Percentiles rank a stretch among this genome's conserved stretches.
Evolutionary conservation across 1,139 yeast species (phyloP).

Genomic region (Zygosaccharomyces pseudobailii): DNA sequence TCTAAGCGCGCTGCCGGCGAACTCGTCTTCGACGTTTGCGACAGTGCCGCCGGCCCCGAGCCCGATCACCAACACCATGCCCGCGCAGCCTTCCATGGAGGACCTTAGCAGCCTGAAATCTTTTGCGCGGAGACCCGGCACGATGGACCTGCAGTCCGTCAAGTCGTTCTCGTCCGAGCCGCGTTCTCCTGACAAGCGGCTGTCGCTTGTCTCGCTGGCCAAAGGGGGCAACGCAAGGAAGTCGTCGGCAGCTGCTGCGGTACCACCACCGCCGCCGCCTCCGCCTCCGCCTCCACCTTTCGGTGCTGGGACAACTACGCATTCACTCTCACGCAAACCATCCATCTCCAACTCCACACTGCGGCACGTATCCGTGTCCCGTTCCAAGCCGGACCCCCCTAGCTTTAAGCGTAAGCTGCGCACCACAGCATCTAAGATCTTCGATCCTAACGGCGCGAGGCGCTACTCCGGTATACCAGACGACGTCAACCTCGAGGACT

Average conservation of each 20-base stretch:
- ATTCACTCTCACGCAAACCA: slow-evolving; percentile 11
- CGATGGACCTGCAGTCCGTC: slow-evolving; percentile 24
- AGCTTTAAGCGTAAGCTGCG: slow-evolving; percentile 39
- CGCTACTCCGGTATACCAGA: slow-evolving; percentile 70
- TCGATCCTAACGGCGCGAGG: slow-evolving; percentile 67
- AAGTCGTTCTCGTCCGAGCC: slow-evolving; percentile 24
- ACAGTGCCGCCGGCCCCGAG: slow-evolving; percentile 1
- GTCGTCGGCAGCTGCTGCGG: neutral
- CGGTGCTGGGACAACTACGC: neutral
- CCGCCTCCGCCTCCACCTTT: neutral
- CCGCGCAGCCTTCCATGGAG: slow-evolving; percentile 11
- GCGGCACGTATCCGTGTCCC: slow-evolving; percentile 12
- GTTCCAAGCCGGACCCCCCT: slow-evolving; percentile 10
- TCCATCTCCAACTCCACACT: slow-evolving; percentile 19
- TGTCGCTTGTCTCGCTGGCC: slow-evolving; percentile 21
- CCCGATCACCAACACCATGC: slow-evolving; percentile 5
- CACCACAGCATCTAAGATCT: slow-evolving; percentile 66
- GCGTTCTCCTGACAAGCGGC: slow-evolving; percentile 28
- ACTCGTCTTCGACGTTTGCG: slow-evolving; percentile 6
- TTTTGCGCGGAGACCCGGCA: slow-evolving; percentile 9
- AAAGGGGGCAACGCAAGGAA: slow-evolving; percentile 6
- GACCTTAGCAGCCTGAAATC: slow-evolving; percentile 25
- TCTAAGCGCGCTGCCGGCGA: slow-evolving; percentile 27
- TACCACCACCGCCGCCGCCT: neutral
- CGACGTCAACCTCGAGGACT: slow-evolving; percentile 62